Conservation (phyloP, 805 yeast species). For the Vanderwaltozyma yarrowii region DNA sequence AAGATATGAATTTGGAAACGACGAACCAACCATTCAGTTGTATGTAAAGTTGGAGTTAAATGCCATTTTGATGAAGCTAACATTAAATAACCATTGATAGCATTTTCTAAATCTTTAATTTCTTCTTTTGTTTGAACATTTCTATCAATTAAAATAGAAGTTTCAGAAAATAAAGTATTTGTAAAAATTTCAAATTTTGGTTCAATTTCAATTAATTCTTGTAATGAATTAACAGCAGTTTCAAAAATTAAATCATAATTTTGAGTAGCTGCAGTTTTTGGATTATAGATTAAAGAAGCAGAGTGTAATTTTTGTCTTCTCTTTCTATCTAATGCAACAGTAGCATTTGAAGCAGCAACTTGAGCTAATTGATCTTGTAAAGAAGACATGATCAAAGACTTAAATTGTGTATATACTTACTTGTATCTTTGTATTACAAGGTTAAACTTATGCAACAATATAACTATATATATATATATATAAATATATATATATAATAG, state of each 20-base stretch:
- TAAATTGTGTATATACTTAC: too few species aligned
- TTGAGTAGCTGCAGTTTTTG: conserved; percentile 86
- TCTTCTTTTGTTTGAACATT: conserved; percentile 73
- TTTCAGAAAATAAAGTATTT: conserved; percentile 68
- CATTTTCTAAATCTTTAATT: conserved; percentile 59
- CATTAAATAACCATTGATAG: conserved; percentile 63
- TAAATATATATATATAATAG: too few species aligned
- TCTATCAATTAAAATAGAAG: conserved; percentile 73
- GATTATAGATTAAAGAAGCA: conserved; percentile 75
- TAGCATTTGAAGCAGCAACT: conserved; percentile 51
- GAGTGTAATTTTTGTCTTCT: conserved; percentile 79
- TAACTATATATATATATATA: too few species aligned
- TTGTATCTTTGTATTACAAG: too few species aligned
- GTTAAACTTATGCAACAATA: too few species aligned
- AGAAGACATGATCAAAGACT: too few species aligned
- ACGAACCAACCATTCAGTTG: conserved; percentile 92
- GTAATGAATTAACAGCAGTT: conserved; percentile 64
- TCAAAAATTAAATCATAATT: conserved; percentile 77
- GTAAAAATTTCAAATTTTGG: conserved; percentile 63
- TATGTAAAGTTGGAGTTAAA: conserved; percentile 64
- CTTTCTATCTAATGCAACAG: conserved; percentile 78
- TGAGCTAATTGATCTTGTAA: conserved; percentile 75
- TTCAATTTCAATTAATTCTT: conserved; percentile 62
- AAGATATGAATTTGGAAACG: conserved; percentile 77
- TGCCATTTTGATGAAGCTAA: conserved; percentile 69